Percentiles rank a stretch among this genome's conserved stretches.
These are phyloP conservation scores for Linderniella brevidens DNA, from an alignment of 257 asterid genomes.

Conservation along the genomic window DNA sequence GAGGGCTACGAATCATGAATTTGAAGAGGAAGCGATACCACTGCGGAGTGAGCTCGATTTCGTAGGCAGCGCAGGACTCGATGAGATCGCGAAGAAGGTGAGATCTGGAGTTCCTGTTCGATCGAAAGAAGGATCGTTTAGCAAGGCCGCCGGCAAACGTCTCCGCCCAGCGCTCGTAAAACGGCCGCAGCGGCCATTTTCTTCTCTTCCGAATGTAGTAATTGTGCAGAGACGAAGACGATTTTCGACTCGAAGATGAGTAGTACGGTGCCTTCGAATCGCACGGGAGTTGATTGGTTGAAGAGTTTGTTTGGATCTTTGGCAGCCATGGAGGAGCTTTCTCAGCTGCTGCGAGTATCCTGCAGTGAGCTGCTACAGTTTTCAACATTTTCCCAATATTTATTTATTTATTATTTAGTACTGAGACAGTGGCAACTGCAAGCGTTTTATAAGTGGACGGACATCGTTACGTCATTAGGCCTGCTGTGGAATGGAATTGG, in stretches of 20 bases:
- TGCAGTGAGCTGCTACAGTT: slow-evolving; percentile 10
- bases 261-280: slow-evolving; percentile 13
- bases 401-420: no score
- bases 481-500: no score
- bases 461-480: no score
- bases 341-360: slow-evolving; percentile 12
- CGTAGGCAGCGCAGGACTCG: slow-evolving; percentile 29
- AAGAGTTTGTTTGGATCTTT: slow-evolving; percentile 9
- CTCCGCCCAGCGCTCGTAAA: slow-evolving; percentile 23
- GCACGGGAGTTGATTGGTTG: slow-evolving; percentile 2
- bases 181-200: slow-evolving; percentile 56
- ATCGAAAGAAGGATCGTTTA: slow-evolving; percentile 24
- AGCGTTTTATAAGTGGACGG: no score
- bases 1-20: slow-evolving; percentile 15
- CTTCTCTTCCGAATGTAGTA: slow-evolving; percentile 42
- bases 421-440: no score
- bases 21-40: slow-evolving; percentile 43
- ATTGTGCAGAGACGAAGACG: slow-evolving; percentile 18
- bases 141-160: slow-evolving; percentile 36
- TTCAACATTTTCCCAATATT: slow-evolving; percentile 13
- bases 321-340: slow-evolving; percentile 10
- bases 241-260: slow-evolving; percentile 16
- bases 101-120: slow-evolving; percentile 17
- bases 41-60: slow-evolving; percentile 36
- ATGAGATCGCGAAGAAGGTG: slow-evolving; percentile 31